These are phyloP conservation scores for Solanum corneliomulleri DNA, from an alignment of 257 asterid genomes.

Conservation along the genomic window DNA sequence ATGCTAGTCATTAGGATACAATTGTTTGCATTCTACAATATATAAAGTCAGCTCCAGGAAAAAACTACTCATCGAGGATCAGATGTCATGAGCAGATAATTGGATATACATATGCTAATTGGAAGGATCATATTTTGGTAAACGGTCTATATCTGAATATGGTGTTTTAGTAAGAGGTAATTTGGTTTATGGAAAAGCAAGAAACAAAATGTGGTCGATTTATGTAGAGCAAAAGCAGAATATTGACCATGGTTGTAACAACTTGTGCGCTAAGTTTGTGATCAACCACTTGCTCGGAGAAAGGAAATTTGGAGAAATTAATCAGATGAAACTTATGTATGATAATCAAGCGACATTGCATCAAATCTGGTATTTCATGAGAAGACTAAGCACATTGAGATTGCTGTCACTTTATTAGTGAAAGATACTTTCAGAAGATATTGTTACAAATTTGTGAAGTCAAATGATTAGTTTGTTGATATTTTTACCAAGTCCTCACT, in stretches of 20 bases:
- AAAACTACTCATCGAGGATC: not conserved
- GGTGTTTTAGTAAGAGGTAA: not conserved
- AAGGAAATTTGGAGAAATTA: not conserved
- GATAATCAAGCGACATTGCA: not conserved
- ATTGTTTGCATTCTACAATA: not conserved
- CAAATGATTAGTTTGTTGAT: not conserved
- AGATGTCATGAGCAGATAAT: not conserved
- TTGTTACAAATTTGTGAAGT: not conserved
- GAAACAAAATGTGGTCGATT: not conserved
- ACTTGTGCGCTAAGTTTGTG: not conserved
- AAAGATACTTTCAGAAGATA: not conserved
- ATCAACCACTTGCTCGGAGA: not conserved
- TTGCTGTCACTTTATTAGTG: not conserved
- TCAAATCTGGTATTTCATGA: not conserved
- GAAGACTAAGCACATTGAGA: not conserved
- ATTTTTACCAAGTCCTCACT: not conserved
- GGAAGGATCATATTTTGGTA: not conserved
- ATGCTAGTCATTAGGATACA: not conserved
- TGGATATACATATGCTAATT: not conserved
- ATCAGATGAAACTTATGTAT: not conserved
- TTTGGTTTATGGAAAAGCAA: not conserved
- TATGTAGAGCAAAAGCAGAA: not conserved
- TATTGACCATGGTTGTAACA: not conserved
- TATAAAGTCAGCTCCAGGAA: not conserved
- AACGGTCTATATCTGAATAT: not conserved